Conservation (phyloP, 1,284 basidiomycete genomes). For the Fomitopsis pinicola region DNA sequence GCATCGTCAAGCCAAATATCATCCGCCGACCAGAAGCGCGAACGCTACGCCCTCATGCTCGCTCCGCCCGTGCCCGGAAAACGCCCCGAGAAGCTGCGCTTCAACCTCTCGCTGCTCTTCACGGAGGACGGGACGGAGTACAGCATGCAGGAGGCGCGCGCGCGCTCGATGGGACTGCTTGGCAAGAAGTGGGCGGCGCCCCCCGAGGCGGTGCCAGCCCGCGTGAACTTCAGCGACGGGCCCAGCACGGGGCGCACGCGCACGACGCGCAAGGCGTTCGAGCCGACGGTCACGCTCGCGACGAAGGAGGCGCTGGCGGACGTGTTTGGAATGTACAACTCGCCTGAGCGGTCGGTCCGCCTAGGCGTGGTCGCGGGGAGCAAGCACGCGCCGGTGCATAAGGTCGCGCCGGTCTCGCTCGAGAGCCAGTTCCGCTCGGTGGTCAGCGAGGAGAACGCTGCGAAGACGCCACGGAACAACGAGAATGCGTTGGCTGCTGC, state of each 20-base stretch:
- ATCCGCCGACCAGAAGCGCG: slow-evolving; percentile 15
- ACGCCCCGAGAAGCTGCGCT: slow-evolving; percentile 63
- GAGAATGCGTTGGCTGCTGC: slow-evolving; percentile 12
- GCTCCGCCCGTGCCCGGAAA: slow-evolving; percentile 62
- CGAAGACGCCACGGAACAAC: slow-evolving; percentile 34
- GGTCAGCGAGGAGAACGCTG: slow-evolving; percentile 27
- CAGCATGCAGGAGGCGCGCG: slow-evolving; percentile 70
- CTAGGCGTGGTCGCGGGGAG: slow-evolving; percentile 45
- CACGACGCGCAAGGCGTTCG: slow-evolving; percentile 29
- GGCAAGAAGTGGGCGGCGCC: slow-evolving; percentile 79
- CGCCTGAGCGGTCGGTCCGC: slow-evolving; percentile 71
- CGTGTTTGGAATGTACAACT: slow-evolving; percentile 92
- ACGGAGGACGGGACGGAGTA: slow-evolving; percentile 67
- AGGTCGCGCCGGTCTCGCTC: slow-evolving; percentile 46
- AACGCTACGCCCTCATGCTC: slow-evolving; percentile 65
- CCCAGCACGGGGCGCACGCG: slow-evolving; percentile 24
- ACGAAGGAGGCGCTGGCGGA: slow-evolving; percentile 91
- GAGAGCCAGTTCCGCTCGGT: slow-evolving; percentile 13
- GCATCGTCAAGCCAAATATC: slow-evolving; percentile 1
- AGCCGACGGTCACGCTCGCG: slow-evolving; percentile 76
- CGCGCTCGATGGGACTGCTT: slow-evolving; percentile 71
- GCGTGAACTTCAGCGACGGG: slow-evolving; percentile 51
- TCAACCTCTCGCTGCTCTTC: slow-evolving; percentile 64
- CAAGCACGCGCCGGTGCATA: slow-evolving; percentile 67
- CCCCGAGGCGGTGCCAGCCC: slow-evolving; percentile 39